Conservation (phyloP, 352 stramenopile genomes). For the Saprolegnia parasitica region DNA sequence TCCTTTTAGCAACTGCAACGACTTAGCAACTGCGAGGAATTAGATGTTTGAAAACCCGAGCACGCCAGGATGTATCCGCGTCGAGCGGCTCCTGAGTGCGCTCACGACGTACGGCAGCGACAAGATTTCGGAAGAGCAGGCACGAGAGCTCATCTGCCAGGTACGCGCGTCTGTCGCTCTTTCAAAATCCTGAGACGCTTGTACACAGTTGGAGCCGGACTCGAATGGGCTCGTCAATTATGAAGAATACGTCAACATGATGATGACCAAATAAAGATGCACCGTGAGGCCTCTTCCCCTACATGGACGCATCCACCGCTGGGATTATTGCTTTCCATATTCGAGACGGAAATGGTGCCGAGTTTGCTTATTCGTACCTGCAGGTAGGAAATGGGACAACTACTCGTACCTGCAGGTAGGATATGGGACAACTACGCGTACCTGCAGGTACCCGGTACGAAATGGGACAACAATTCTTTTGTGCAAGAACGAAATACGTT, state of each 20-base stretch:
- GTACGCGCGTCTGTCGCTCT: conserved; percentile 31
- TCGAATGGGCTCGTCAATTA: conserved; percentile 91
- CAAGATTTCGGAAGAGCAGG: conserved; percentile 86
- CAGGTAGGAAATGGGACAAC: too few relatives aligned
- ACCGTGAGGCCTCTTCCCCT: neutral
- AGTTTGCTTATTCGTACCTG: too few relatives aligned
- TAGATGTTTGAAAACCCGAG: conserved; percentile 58
- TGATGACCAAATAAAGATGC: conserved; percentile 80
- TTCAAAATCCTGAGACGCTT: neutral
- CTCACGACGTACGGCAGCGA: conserved; percentile 89
- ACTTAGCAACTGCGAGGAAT: neutral
- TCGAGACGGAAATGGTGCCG: too few relatives aligned
- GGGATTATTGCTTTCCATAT: too few relatives aligned
- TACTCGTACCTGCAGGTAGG: too few relatives aligned
- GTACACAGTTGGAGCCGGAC: conserved; percentile 83
- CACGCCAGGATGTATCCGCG: conserved; percentile 72
- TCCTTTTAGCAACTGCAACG: neutral
- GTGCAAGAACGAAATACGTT: too few relatives aligned
- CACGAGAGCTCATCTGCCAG: conserved; percentile 88
- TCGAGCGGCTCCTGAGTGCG: conserved; percentile 76
- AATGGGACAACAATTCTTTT: too few relatives aligned
- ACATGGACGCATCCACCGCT: neutral
- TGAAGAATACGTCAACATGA: conserved; percentile 93
- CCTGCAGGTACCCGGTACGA: too few relatives aligned
- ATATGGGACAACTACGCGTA: too few relatives aligned